Evolutionary conservation across 2,329 filamentous ascomycete genomes (phyloP).

Genomic region (Cladosporium sp.): DNA sequence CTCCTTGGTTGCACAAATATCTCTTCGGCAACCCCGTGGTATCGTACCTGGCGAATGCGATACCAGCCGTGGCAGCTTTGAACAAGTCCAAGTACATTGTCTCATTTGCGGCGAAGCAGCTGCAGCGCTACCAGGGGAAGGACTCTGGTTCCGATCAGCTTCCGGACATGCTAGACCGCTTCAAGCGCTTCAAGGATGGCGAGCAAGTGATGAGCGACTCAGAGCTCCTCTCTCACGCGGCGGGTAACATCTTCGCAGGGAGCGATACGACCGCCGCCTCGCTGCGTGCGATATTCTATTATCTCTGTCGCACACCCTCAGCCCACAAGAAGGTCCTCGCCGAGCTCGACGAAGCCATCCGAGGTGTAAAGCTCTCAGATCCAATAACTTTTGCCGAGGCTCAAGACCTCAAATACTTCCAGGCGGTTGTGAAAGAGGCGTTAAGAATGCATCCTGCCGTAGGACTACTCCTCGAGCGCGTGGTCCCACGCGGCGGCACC

Average conservation of each 20-base stretch:
- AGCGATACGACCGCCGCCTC: conserved; percentile 45
- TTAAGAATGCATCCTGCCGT: conserved; percentile 24
- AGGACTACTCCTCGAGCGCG: conserved; percentile 51
- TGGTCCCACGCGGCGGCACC: conserved; percentile 32
- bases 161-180: conserved; percentile 28
- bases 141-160: conserved; percentile 15
- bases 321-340: conserved; percentile 37
- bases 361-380: conserved; percentile 25
- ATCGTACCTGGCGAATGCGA: conserved; percentile 21
- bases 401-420: conserved; percentile 34
- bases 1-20: conserved; percentile 24
- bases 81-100: conserved; percentile 29
- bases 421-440: conserved; percentile 38
- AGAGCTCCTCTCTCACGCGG: conserved; percentile 24
- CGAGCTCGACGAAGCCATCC: conserved; percentile 41
- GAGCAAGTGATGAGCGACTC: conserved; percentile 27
- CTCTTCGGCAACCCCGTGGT: conserved; percentile 27
- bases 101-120: conserved; percentile 25
- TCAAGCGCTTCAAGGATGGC: conserved; percentile 28
- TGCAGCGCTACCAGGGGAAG: conserved; percentile 25
- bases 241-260: conserved; percentile 52
- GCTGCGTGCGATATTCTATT: conserved; percentile 43
- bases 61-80: conserved; percentile 23
- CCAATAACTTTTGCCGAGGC: conserved; percentile 31
- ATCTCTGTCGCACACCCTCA: conserved; percentile 37